These are phyloP conservation scores for Alternaria angustiovoidea DNA, from an alignment of 2,329 filamentous ascomycete genomes.

Conservation along the genomic window DNA sequence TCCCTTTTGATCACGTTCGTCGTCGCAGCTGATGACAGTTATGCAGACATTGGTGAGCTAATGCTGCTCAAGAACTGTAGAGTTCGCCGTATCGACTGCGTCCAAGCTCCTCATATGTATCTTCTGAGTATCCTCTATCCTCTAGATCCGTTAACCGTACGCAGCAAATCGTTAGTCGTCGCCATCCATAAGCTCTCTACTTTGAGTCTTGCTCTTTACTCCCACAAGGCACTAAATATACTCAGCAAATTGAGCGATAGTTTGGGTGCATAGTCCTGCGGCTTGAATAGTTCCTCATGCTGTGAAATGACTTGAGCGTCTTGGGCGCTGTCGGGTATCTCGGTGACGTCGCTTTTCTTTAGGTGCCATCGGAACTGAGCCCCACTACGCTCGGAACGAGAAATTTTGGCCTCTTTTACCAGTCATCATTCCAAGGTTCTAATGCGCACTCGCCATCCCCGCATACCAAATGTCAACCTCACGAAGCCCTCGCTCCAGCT, in stretches of 20 bases:
- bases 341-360: constrained; percentile 28
- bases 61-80: neutral
- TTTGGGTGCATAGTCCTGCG: neutral
- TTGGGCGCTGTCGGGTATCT: neutral
- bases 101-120: no score
- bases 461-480: constrained; percentile 47
- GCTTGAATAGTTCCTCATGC: neutral
- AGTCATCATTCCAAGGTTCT: constrained; percentile 33
- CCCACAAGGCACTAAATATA: no score
- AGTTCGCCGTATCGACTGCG: neutral
- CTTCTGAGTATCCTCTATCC: no score
- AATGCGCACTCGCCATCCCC: constrained; percentile 42
- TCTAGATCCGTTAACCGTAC: no score
- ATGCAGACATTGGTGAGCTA: neutral
- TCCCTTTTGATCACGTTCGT: neutral
- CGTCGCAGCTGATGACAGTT: neutral
- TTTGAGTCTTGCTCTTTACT: neutral
- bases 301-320: neutral
- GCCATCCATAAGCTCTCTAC: neutral
- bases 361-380: constrained; percentile 29
- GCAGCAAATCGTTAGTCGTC: no score
- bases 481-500: constrained; percentile 19
- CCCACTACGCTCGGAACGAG: constrained; percentile 26
- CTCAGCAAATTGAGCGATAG: neutral
- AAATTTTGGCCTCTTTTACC: constrained; percentile 36